Evolutionary conservation across 345 rosid species (phyloP).

Genomic region (Euphorbia peplus): DNA sequence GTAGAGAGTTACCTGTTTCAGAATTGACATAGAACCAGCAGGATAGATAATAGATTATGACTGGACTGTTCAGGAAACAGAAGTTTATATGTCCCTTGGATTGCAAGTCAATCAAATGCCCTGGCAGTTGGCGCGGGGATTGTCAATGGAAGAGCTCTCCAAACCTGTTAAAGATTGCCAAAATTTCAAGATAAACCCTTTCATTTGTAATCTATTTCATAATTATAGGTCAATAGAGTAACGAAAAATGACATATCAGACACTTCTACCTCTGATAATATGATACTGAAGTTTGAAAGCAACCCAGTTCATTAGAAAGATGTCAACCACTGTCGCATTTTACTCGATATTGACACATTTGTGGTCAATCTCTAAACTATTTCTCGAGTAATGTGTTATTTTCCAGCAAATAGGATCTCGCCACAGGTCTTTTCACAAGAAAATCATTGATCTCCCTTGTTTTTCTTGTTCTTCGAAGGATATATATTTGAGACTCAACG

Average conservation of each 20-base stretch:
- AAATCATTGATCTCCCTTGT: too few species aligned
- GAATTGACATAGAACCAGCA: constrained; percentile 15
- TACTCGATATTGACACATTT: not conserved
- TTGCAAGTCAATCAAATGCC: constrained; percentile 32
- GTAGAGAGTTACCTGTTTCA: not conserved
- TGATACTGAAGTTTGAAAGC: not conserved
- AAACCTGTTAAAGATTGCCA: constrained; percentile 20
- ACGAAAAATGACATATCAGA: not conserved
- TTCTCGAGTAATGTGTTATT: too few species aligned
- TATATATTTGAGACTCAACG: too few species aligned
- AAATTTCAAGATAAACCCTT: constrained; percentile 15
- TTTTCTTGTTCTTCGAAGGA: too few species aligned
- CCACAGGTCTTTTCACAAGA: too few species aligned
- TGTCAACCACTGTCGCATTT: not conserved
- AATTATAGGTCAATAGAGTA: not conserved
- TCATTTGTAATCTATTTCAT: not conserved
- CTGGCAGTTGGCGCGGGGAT: too few species aligned
- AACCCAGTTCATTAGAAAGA: not conserved
- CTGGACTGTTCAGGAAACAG: not conserved
- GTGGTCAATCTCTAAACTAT: too few species aligned
- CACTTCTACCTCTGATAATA: not conserved
- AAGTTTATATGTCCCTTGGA: constrained; percentile 17
- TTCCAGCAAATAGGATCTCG: too few species aligned
- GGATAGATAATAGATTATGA: not conserved
- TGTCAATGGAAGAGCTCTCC: constrained; percentile 12